Evolutionary conservation across 306 rosid species (phyloP), one percentile per base, ranked within the genome.

Genomic region (Abrus precatorius): DNA sequence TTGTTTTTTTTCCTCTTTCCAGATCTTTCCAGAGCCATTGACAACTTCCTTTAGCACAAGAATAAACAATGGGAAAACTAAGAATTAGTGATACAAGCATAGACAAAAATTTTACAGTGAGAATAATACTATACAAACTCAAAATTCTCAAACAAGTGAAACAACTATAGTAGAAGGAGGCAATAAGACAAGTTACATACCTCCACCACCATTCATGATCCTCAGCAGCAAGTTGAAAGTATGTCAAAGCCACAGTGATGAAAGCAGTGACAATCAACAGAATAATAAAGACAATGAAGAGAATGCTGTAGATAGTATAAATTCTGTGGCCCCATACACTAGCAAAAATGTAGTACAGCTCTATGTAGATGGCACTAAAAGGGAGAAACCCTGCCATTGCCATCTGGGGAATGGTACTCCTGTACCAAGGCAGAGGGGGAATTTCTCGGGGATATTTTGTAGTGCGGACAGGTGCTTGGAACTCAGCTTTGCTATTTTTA

Each of bases 121-220:
- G 14, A 27, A 8, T 50, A 2, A 59, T 27, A 29, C 3, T 1
- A 48, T 30, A 38, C 6, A 53, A 74, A 55, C 67, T 52, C 44
- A 38, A 72, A 55, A 8, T 47, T 59, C 47, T 34, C 9, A 71
- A 59, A 27, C 33, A 47, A 36, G 40, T 10, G 48, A 71, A 59
- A 27, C 33, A 47, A 36, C 47, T 10, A 54, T 4, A 38, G 32
- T 43, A 74, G 38, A 81, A 50, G n/a, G 11, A 2, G 13, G 74
- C 53, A 69, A 11, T 41, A 55, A 74, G 69, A 63, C 32, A 60
- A 68, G 10, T 65, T 63, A 36, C 72, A 64, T 88, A 95, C 98
- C 98, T 95, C 97, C 98, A 95, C 98, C 98, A 95, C 98, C 98
- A 95, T 87, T 86, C 97, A 83, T 95, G 98, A 84, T 95, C 98